These are phyloP conservation scores for Nymphaea thermarum DNA, from an alignment of 164 flowering plant genomes.

Conservation along the genomic window DNA sequence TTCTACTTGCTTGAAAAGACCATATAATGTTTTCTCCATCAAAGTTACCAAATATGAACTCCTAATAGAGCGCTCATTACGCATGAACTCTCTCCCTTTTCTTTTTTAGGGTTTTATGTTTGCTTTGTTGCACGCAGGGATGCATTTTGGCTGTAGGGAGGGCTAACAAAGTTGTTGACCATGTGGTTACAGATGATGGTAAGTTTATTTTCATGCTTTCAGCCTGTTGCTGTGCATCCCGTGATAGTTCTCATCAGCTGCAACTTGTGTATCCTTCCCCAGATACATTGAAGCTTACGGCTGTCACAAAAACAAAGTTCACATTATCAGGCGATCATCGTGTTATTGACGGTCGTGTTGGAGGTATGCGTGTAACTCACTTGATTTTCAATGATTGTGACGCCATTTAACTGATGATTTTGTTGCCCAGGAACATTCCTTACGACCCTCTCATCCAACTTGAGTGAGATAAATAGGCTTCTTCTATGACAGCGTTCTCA, in stretches of 20 bases:
- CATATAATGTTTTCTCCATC: too few species aligned
- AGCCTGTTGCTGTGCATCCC: background rate
- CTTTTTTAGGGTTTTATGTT: background rate
- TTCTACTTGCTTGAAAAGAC: too few species aligned
- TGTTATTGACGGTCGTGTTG: conserved; percentile 84
- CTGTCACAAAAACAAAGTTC: conserved; percentile 69
- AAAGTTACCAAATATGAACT: too few species aligned
- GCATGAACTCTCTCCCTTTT: background rate
- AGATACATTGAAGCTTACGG: conserved; percentile 70
- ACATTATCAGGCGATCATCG: conserved; percentile 95
- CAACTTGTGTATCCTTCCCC: conserved; percentile 7
- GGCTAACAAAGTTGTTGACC: conserved; percentile 81
- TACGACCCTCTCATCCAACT: conserved; percentile 47
- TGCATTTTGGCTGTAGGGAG: conserved; percentile 96
- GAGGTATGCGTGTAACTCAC: conserved; percentile 31
- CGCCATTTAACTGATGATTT: background rate
- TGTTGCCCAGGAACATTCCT: conserved; percentile 60
- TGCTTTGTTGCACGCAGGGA: conserved; percentile 38
- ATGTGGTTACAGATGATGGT: conserved; percentile 65
- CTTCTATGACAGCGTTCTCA: conserved; percentile 22
- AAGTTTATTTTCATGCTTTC: conserved; percentile 6
- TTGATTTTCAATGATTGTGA: background rate
- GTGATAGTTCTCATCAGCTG: background rate
- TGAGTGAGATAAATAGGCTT: conserved; percentile 69
- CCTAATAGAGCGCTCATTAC: too few species aligned